phyloP scores from a whole-genome alignment of 1,284 basidiomycete species.

The Ganoderma resinaceum region DNA sequence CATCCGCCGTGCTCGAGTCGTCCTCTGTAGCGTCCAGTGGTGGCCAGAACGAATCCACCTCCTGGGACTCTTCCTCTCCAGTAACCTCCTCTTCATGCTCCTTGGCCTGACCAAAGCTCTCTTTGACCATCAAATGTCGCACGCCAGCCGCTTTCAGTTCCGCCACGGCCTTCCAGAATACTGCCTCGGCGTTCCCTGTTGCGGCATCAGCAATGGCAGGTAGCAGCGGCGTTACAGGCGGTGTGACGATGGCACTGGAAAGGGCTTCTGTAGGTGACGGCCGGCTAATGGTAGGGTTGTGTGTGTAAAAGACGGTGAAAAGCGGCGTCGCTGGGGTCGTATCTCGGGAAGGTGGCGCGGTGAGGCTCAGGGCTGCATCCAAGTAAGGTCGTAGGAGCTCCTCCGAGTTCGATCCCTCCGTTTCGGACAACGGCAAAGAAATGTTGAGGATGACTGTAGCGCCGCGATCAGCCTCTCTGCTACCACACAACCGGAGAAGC shows the following conservation, averaged over 20 bases:
- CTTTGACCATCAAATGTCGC: conserved; percentile 15
- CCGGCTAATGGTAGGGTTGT: conserved; percentile 40
- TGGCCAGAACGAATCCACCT: conserved; percentile 44
- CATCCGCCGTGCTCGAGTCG: conserved; percentile 31
- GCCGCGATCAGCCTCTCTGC: conserved; percentile 46
- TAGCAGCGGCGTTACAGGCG: conserved; percentile 49
- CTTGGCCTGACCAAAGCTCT: conserved; percentile 2
- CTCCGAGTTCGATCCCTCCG: conserved; percentile 46
- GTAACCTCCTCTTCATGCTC: conserved; percentile 12
- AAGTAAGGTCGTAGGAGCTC: conserved; percentile 68
- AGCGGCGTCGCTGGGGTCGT: conserved; percentile 44
- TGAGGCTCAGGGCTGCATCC: conserved; percentile 51
- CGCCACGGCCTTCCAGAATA: conserved; percentile 62
- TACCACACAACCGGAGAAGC: background rate
- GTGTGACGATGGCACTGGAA: conserved; percentile 45
- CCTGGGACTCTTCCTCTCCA: conserved; percentile 24
- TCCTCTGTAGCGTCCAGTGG: conserved; percentile 40
- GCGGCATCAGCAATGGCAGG: conserved; percentile 67
- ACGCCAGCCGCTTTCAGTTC: conserved; percentile 31
- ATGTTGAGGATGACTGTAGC: conserved; percentile 58
- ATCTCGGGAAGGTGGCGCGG: conserved; percentile 26
- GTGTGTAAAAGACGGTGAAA: conserved; percentile 64
- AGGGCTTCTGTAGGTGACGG: conserved; percentile 11
- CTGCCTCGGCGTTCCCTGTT: conserved; percentile 61
- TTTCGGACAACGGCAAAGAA: conserved; percentile 51